A percentile compares a stretch with the other conserved stretches of the same genome.
phyloP scores from a whole-genome alignment of 2,329 filamentous ascomycete species.

The Pezicula rhizophila region DNA sequence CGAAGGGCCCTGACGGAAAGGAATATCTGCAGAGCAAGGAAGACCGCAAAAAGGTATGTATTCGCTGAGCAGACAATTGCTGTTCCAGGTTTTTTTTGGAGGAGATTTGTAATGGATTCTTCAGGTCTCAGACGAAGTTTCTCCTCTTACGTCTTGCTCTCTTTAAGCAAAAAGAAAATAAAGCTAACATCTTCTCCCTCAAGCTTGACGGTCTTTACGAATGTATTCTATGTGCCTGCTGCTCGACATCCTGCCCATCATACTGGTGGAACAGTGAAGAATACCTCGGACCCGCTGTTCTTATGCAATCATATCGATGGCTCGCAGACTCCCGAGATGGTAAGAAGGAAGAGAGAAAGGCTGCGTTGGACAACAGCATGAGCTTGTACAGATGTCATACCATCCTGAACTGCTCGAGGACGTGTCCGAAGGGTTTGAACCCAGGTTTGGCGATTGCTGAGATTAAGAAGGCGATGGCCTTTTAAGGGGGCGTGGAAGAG shows the following conservation, averaged over 20 bases:
- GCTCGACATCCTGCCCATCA: conserved; percentile 97
- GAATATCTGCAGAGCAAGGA: conserved; percentile 88
- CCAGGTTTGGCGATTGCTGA: conserved; percentile 91
- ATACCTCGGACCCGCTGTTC: conserved; percentile 93
- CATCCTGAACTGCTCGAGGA: conserved; percentile 96
- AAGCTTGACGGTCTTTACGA: conserved; percentile 93
- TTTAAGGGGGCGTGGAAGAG: conserved; percentile 16
- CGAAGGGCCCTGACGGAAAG: conserved; percentile 70
- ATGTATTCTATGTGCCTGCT: conserved; percentile 99
- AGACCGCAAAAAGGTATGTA: conserved; percentile 92
- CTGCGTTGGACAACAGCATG: conserved; percentile 96
- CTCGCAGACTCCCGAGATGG: conserved; percentile 92
- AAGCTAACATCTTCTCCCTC: too few species aligned
- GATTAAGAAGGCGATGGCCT: conserved; percentile 95
- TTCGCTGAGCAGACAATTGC: conserved; percentile 67
- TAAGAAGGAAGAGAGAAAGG: conserved; percentile 80
- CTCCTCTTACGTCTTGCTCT: too few species aligned
- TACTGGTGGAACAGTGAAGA: conserved; percentile 99
- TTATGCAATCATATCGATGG: conserved; percentile 98
- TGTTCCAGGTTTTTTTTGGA: too few species aligned
- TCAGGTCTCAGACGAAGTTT: too few species aligned
- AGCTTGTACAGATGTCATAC: conserved; percentile 98
- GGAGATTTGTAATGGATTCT: too few species aligned
- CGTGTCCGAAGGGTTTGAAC: conserved; percentile 97
- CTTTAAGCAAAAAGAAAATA: too few species aligned